Percentiles rank a stretch among this genome's conserved stretches.
These are phyloP conservation scores for Austroboletus novae-zelandiae DNA, from an alignment of 1,284 basidiomycete species.

Conservation along the genomic window DNA sequence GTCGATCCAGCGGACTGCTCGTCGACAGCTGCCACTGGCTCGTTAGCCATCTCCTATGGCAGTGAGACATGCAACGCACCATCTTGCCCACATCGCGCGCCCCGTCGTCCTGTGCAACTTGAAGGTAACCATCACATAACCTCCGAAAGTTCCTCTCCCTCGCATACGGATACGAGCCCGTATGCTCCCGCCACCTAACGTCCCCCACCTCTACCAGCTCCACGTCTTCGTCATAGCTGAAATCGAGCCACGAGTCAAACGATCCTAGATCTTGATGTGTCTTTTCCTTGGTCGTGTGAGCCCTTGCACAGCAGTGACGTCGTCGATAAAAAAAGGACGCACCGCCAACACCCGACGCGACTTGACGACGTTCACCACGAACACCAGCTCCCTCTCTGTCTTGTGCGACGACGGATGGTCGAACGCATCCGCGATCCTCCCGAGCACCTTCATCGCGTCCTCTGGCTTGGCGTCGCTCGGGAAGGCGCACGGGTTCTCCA, in stretches of 20 bases:
- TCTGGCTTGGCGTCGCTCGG: neutral
- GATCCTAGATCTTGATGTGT: slow-evolving; percentile 2
- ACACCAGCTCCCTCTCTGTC: slow-evolving; percentile 17
- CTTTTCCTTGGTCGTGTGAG: slow-evolving; percentile 10
- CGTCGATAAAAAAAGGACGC: slow-evolving; percentile 1
- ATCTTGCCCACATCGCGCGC: slow-evolving; percentile 25
- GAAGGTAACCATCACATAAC: neutral
- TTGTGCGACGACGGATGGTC: slow-evolving; percentile 23
- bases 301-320: neutral
- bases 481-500: slow-evolving; percentile 6
- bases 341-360: slow-evolving; percentile 19
- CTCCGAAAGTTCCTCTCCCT: no score
- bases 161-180: slow-evolving; percentile 16
- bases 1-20: slow-evolving; percentile 28
- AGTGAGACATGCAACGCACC: slow-evolving; percentile 16
- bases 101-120: slow-evolving; percentile 19
- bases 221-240: slow-evolving; percentile 15
- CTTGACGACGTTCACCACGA: slow-evolving; percentile 25
- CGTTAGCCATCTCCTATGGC: slow-evolving; percentile 1
- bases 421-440: slow-evolving; percentile 31
- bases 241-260: slow-evolving; percentile 14
- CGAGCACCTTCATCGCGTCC: slow-evolving; percentile 25
- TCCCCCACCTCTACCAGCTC: slow-evolving; percentile 16
- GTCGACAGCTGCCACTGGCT: slow-evolving; percentile 14
- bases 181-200: slow-evolving; percentile 12